phyloP scores from a whole-genome alignment of 2,329 filamentous ascomycete genomes.

The Juglanconis sp. region DNA sequence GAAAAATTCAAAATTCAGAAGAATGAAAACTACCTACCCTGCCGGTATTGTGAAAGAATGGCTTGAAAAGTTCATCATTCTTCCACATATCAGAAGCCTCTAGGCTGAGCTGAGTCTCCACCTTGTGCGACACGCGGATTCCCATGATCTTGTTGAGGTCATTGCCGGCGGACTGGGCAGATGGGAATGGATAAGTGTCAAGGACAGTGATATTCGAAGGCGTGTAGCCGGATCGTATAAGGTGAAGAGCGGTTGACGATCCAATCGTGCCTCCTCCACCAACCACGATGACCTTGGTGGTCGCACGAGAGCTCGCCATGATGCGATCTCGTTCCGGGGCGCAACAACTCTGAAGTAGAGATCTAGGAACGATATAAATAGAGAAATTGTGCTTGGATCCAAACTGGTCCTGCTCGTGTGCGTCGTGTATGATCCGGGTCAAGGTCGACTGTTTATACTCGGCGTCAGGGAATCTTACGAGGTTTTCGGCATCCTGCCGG shows the following conservation, averaged over 20 bases:
- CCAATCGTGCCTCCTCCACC: slow-evolving; percentile 47
- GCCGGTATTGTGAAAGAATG: slow-evolving; percentile 42
- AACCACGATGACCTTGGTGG: slow-evolving; percentile 35
- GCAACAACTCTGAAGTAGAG: too few species aligned
- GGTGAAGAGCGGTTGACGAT: slow-evolving; percentile 44
- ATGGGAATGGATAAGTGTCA: slow-evolving; percentile 43
- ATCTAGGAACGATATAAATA: too few species aligned
- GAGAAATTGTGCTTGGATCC: too few species aligned
- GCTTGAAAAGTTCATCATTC: slow-evolving; percentile 40
- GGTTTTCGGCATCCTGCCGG: too few species aligned
- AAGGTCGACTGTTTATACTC: too few species aligned
- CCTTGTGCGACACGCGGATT: slow-evolving; percentile 30
- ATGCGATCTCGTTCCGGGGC: not conserved
- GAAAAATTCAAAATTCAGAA: not conserved
- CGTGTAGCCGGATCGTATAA: slow-evolving; percentile 39
- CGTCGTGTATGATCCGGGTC: too few species aligned
- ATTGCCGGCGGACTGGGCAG: slow-evolving; percentile 42
- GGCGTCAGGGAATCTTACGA: too few species aligned
- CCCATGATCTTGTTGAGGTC: slow-evolving; percentile 48
- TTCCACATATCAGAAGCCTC: slow-evolving; percentile 38
- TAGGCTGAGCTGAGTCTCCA: slow-evolving; percentile 29
- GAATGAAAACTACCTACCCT: slow-evolving; percentile 26
- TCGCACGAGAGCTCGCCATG: slow-evolving; percentile 24
- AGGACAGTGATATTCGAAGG: slow-evolving; percentile 42
- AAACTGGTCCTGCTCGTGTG: too few species aligned